phyloP scores from a whole-genome alignment of 2,329 filamentous ascomycete species.

The Sporothrix inflata region DNA sequence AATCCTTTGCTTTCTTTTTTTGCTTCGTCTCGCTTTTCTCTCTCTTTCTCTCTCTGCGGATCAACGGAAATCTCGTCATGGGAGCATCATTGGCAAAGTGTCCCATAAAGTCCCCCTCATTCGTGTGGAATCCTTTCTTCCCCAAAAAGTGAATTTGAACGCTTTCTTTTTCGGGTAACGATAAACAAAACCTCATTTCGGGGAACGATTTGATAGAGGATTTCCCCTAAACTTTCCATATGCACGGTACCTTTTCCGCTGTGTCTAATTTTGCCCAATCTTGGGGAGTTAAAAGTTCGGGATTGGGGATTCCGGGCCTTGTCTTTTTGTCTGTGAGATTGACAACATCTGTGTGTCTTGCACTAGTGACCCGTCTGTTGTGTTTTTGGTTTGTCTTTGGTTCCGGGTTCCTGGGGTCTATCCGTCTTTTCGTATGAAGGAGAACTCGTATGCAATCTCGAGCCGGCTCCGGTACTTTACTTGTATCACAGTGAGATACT shows the following conservation, averaged over 20 bases:
- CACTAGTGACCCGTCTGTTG: not conserved
- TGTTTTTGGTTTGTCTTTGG: not conserved
- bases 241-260: conserved; percentile 13
- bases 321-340: not conserved
- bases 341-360: conserved; percentile 3
- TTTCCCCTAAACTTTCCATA: not conserved
- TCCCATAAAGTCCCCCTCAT: not conserved
- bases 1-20: not conserved
- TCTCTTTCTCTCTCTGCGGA: not conserved
- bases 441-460: not conserved
- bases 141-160: not conserved
- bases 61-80: conserved; percentile 19
- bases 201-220: not conserved
- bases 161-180: not conserved
- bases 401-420: not conserved
- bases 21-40: not conserved
- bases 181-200: conserved; percentile 7
- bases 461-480: not conserved
- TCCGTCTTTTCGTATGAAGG: not conserved
- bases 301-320: not conserved
- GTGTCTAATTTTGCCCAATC: not conserved
- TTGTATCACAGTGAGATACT: not conserved
- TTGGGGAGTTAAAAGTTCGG: not conserved
- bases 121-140: not conserved
- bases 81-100: not conserved